These are phyloP conservation scores for Lycium barbarum DNA, from an alignment of 257 asterid species.

Conservation along the genomic window DNA sequence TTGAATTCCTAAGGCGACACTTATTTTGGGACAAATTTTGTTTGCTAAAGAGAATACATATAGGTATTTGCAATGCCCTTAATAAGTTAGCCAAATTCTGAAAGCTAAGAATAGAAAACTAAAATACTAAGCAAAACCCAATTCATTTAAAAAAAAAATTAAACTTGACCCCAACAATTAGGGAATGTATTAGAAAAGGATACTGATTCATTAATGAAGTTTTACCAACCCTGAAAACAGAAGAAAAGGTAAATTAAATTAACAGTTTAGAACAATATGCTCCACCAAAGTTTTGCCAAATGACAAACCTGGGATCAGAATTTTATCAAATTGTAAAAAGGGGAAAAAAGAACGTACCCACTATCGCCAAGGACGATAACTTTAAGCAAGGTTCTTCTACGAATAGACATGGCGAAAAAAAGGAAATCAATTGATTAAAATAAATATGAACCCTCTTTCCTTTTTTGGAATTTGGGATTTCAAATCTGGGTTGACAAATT, in stretches of 20 bases:
- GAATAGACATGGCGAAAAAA: conserved; percentile 70
- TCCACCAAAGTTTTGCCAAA: background rate
- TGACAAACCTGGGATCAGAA: conserved; percentile 3
- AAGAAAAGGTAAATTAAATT: conserved; percentile 16
- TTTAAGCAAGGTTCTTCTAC: conserved; percentile 93
- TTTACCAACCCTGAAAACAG: conserved; percentile 82
- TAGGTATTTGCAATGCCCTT: background rate
- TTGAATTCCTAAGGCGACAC: no score
- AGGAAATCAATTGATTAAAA: conserved; percentile 17
- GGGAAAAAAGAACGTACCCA: conserved; percentile 59
- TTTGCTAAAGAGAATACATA: background rate
- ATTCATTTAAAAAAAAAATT: background rate
- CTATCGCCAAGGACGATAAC: conserved; percentile 99
- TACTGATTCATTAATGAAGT: conserved; percentile 99
- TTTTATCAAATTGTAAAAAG: background rate
- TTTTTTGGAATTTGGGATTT: conserved; percentile 3
- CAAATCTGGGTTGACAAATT: conserved; percentile 27
- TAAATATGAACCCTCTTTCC: conserved; percentile 25
- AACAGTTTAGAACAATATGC: background rate
- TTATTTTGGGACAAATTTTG: no score
- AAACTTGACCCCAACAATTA: background rate
- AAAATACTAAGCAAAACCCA: background rate
- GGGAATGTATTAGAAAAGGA: conserved; percentile 46
- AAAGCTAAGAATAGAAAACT: background rate
- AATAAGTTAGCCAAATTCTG: background rate